These are phyloP conservation scores for Clavulina sp. DNA, from an alignment of 768 basidiomycete genomes.

Conservation along the genomic window DNA sequence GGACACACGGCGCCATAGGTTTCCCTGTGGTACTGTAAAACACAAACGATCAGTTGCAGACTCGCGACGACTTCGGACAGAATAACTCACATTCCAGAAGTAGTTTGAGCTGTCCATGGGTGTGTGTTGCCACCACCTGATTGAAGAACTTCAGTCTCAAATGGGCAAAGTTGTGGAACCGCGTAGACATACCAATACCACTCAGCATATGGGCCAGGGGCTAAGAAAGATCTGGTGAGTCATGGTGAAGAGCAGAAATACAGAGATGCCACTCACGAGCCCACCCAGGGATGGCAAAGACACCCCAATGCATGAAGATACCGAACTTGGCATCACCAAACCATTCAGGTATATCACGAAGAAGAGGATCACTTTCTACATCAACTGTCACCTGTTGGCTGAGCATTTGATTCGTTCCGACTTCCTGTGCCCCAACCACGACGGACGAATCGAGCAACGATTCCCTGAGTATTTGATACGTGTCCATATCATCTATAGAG, in stretches of 20 bases:
- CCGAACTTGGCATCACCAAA: slow-evolving; percentile 38
- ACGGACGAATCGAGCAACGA: not conserved
- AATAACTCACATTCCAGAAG: not conserved
- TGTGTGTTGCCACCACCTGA: not conserved
- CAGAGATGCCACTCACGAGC: not conserved
- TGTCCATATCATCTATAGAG: not conserved
- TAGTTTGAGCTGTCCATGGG: not conserved
- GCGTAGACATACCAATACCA: slow-evolving; percentile 41
- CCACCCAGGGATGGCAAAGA: not conserved
- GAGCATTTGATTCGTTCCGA: slow-evolving; percentile 14
- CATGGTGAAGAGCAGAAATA: not conserved
- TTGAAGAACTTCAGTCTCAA: too few species aligned
- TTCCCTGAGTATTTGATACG: not conserved
- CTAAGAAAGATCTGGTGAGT: not conserved
- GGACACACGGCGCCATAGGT: slow-evolving; percentile 27
- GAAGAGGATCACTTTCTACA: slow-evolving; percentile 16
- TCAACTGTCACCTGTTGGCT: slow-evolving; percentile 25
- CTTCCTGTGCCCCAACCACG: too few species aligned
- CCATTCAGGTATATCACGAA: slow-evolving; percentile 33
- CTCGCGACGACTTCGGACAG: slow-evolving; percentile 25
- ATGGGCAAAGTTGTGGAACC: too few species aligned
- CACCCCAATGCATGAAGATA: slow-evolving; percentile 21
- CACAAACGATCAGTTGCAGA: slow-evolving; percentile 24
- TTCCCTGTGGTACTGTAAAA: slow-evolving; percentile 31
- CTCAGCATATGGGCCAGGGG: slow-evolving; percentile 25